Percentiles rank a stretch among this genome's conserved stretches.
Evolutionary conservation across 1,284 basidiomycete species (phyloP).

Genomic region (Trichosporon ovoides): DNA sequence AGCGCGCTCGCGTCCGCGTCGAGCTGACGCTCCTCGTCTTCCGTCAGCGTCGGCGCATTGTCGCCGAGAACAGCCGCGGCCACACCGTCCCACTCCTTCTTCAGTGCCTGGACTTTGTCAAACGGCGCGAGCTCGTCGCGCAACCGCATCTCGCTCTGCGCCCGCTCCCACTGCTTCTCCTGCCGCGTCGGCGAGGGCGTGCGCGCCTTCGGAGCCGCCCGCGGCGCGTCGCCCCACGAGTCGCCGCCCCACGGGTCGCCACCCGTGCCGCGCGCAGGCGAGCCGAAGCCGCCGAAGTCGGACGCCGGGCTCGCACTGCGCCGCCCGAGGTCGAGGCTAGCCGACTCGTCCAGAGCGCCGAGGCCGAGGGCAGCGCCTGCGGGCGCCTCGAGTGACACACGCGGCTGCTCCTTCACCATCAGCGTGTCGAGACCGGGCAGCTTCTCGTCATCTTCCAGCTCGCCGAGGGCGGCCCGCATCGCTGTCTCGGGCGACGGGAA

Average conservation of each 20-base stretch:
- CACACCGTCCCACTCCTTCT: conserved; percentile 39
- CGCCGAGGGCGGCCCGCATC: not conserved
- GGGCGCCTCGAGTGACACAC: conserved; percentile 3
- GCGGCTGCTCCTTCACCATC: conserved; percentile 3
- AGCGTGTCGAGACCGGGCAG: conserved; percentile 1
- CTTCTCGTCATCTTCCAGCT: not conserved
- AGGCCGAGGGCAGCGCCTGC: not conserved
- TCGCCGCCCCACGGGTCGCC: conserved; percentile 8
- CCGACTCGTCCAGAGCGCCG: not conserved
- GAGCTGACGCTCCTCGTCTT: conserved; percentile 27
- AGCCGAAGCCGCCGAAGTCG: conserved; percentile 15
- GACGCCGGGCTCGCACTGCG: conserved; percentile 7
- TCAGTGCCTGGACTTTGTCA: conserved; percentile 34
- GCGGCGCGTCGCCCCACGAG: not conserved
- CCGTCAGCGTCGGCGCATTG: conserved; percentile 22
- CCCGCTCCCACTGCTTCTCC: conserved; percentile 42
- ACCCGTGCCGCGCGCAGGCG: conserved; percentile 6
- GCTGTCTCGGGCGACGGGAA: not conserved
- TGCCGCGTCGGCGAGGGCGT: conserved; percentile 9
- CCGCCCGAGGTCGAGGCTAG: not conserved
- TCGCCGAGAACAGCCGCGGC: conserved; percentile 25
- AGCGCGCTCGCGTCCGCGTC: conserved; percentile 25
- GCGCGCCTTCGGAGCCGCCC: not conserved
- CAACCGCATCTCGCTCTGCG: conserved; percentile 32
- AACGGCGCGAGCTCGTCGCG: conserved; percentile 37